Percentiles rank a stretch among this genome's conserved stretches.
These are phyloP conservation scores for Pleurotus pulmonarius DNA, from an alignment of 768 basidiomycete species.

Conservation along the genomic window DNA sequence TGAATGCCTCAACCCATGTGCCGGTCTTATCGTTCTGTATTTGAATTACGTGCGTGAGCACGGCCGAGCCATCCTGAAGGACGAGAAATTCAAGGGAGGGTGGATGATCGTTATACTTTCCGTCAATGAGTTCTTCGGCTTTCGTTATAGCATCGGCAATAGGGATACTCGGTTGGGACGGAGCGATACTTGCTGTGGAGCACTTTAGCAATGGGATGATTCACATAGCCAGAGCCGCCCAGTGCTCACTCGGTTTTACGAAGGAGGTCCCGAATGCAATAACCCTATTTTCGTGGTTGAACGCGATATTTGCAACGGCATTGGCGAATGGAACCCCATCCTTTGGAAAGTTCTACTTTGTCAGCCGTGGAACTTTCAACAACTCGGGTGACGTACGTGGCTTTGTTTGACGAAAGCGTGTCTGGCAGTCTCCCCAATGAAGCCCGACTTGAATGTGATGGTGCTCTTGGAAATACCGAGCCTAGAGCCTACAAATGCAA, in stretches of 20 bases:
- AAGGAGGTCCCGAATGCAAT: conserved; percentile 44
- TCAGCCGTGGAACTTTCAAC: neutral
- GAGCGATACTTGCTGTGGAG: conserved; percentile 21
- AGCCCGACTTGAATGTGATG: conserved; percentile 22
- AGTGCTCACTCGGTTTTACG: conserved; percentile 33
- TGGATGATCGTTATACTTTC: conserved; percentile 36
- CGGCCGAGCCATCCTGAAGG: conserved; percentile 31
- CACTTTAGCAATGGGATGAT: neutral
- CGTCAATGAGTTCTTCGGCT: conserved; percentile 33
- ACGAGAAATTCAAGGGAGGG: conserved; percentile 37
- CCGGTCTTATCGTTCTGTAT: conserved; percentile 26
- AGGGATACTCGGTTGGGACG: conserved; percentile 32
- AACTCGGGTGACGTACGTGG: conserved; percentile 15
- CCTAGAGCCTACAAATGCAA: conserved; percentile 19
- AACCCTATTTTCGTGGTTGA: conserved; percentile 35
- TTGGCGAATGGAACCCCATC: conserved; percentile 28
- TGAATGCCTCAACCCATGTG: conserved; percentile 54
- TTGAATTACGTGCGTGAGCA: conserved; percentile 35
- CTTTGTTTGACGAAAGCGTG: conserved; percentile 23
- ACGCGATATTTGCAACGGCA: conserved; percentile 42
- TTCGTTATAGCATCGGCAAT: conserved; percentile 29
- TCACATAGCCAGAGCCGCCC: too few relatives aligned
- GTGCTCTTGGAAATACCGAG: conserved; percentile 17
- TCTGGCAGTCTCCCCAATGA: conserved; percentile 17
- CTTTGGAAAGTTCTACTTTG: conserved; percentile 11